Evolutionary conservation across 2,329 filamentous ascomycete genomes (phyloP).

Genomic region (Colletotrichum sp.): DNA sequence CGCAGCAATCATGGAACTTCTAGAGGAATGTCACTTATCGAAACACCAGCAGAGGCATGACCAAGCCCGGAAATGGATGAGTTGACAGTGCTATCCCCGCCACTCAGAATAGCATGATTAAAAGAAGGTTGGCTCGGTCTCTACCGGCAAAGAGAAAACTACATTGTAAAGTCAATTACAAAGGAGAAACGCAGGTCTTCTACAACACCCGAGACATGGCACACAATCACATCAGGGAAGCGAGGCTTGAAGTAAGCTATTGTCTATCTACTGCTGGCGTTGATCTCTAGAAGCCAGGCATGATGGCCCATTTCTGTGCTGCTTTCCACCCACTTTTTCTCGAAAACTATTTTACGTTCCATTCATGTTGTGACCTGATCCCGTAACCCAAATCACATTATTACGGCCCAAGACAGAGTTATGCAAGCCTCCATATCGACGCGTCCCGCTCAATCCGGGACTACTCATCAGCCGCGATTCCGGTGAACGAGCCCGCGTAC

Average conservation of each 20-base stretch:
- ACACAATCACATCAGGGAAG: background rate
- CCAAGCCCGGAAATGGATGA: background rate
- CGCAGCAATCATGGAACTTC: background rate
- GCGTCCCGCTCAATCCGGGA: background rate
- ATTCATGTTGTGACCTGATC: background rate
- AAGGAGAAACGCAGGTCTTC: background rate
- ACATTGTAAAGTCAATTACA: background rate
- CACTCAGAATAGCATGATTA: background rate
- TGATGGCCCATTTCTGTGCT: background rate
- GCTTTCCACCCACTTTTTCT: background rate
- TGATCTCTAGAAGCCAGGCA: background rate
- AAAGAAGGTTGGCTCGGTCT: background rate
- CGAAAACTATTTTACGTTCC: background rate
- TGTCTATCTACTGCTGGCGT: background rate
- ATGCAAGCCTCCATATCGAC: background rate
- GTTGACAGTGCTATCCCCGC: background rate
- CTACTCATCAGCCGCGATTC: background rate
- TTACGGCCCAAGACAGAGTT: background rate
- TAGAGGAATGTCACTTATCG: background rate
- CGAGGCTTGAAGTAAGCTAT: background rate
- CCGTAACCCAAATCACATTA: background rate
- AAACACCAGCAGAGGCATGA: background rate
- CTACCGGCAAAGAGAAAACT: background rate
- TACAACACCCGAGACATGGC: background rate
- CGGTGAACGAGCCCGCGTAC: conserved; percentile 6